Evolutionary conservation across 345 rosid species (phyloP), one percentile per base, ranked within the genome.

Genomic region (Eucalyptus erythrocorys): DNA sequence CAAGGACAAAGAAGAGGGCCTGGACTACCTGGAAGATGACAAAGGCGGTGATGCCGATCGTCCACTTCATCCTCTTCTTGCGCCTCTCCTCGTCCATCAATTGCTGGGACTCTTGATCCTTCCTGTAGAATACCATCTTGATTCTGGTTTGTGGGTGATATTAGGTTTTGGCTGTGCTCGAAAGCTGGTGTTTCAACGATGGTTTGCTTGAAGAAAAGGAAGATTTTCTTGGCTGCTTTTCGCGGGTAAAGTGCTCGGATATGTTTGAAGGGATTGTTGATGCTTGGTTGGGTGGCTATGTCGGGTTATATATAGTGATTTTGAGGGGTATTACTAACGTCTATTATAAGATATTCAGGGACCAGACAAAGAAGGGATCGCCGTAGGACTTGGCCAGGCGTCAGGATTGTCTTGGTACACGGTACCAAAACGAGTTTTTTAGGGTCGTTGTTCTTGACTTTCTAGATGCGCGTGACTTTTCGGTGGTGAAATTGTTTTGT

Each of bases 51-150:
- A 86, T 42, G 26, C 86, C 87, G 3, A 86, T 89, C 34, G 84
- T 66, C 81, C 86, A 76, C 50, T 85, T 91, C n/a, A 87, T 85
- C 86, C 85, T 89, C 76, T 87, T 91, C 89, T 85, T 89, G 17
- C 88, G 86, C 57, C 30, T 47, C 48, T 43, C 82, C 48, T 89
- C 90, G 34, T 85, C 45, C 15, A 84, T 24, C 32, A 71, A 40
- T 37, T 86, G 59, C 68, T 48, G 47, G 22, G 87, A 88, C n/a
- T 88, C 90, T 45, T 59, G 76, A 48, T 88, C 87, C 81, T 50
- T 45, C 51, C 85, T 84, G 34, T 40, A 34, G 66, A 49, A 34
- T 51, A 57, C 88, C 49, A 50, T 19, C 48, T 88, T 34, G 48
- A 53, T 43, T 37, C 4, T 68, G 82, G 82, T 71, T 37, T 37